A percentile compares a stretch with the other conserved stretches of the same genome.
These are phyloP conservation scores for Chloranthus sessilifolius DNA, from an alignment of 164 flowering plant genomes.

Conservation along the genomic window DNA sequence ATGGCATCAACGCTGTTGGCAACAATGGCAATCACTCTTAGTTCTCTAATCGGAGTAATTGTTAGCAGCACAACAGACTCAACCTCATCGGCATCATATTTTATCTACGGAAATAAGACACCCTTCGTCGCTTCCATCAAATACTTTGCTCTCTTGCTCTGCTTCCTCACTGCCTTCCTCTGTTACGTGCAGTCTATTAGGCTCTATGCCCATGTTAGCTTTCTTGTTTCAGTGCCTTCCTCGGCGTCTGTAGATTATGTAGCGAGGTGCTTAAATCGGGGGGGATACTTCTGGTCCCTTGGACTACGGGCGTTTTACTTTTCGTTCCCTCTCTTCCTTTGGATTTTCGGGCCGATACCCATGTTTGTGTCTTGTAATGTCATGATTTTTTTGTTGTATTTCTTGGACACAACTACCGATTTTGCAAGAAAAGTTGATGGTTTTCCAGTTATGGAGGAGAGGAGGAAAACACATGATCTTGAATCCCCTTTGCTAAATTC, in stretches of 20 bases:
- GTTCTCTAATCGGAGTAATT: constrained; percentile 65
- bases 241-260: constrained; percentile 45
- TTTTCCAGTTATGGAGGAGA: constrained; percentile 11
- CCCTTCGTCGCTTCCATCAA: constrained; percentile 39
- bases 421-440: constrained; percentile 23
- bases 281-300: constrained; percentile 74
- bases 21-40: constrained; percentile 71
- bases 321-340: constrained; percentile 23
- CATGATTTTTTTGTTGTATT: constrained; percentile 48
- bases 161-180: constrained; percentile 74
- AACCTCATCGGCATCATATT: constrained; percentile 16
- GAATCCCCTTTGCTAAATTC: constrained; percentile 16
- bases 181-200: constrained; percentile 78
- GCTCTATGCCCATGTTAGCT: constrained; percentile 78
- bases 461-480: constrained; percentile 8
- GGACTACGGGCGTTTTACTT: constrained; percentile 71
- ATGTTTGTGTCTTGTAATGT: constrained; percentile 51
- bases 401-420: constrained; percentile 60
- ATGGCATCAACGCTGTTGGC: constrained; percentile 88
- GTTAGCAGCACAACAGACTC: constrained; percentile 45
- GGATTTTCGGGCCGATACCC: constrained; percentile 33
- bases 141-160: constrained; percentile 56
- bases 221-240: constrained; percentile 51
- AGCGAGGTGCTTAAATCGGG: constrained; percentile 51
- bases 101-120: constrained; percentile 51